Evolutionary conservation across 441 rosid genomes (phyloP), one percentile per base, ranked within the genome.

Genomic region (Euphorbia schlechtendalii): DNA sequence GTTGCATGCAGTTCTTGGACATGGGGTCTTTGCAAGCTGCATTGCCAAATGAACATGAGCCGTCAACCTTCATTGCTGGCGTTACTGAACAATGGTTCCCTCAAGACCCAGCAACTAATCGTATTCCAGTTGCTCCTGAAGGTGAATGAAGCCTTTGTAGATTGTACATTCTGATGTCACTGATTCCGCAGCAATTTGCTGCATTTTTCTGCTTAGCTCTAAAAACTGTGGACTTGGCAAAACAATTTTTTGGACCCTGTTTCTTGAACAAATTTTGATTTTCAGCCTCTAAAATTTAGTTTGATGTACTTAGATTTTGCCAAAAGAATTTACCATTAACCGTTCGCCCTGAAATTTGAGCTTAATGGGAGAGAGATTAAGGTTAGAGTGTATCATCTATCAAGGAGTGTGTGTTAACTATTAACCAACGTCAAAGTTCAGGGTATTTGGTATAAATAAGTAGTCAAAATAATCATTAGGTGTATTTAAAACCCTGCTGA

Each of bases 21-120:
- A 81, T 86, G 92, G 71, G 87, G 75, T 82, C 95, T 32, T 69
- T 90, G 66, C 93, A 88, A 71, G 77, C 83, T 59, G 78, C 86
- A 36, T 78, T 93, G 64, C 99, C 97, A 3, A 77, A 76, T 74
- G 70, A 76, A 48, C 80, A 82, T 61, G 51, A 82, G 59, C 74
- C 85, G 18, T 61, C 91, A 40, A 32, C 73, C 65, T 82, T 85
- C 77, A 69, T 77, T 59, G 78, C 66, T 65, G 81, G 76, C 66
- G 81, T 71, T 64, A 59, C 79, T 56, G 82, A 84, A 59, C 78
- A 89, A 48, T 88, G 96, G 99, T 84, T 86, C 73, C 73, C 90
- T 52, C 82, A 73, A 77, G 89, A 88, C 69, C 77, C 88, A 58
- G 73, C 70, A 63, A 63, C 80, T 38, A 71, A 82, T 11, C 84